Evolutionary conservation across 177 flowering plant genomes (phyloP).

Genomic region (Vitis hybrid): DNA sequence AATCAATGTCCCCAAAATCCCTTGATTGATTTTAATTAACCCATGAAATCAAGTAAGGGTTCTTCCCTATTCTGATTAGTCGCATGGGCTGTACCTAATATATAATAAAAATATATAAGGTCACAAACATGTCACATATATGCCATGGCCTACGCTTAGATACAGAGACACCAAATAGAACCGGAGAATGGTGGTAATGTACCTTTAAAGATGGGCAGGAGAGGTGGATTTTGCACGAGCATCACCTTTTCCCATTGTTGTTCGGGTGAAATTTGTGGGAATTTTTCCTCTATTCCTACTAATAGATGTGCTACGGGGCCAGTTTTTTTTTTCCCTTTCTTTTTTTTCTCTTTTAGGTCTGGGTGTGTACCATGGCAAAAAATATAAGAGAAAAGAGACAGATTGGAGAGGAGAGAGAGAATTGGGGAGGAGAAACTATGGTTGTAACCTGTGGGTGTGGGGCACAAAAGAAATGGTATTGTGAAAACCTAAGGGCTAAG

Average conservation of each 20-base stretch:
- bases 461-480: neutral
- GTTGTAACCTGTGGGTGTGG: neutral
- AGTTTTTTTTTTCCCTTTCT: neutral
- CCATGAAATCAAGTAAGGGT: constrained; percentile 3
- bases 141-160: neutral
- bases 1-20: constrained; percentile 7
- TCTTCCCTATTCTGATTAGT: neutral
- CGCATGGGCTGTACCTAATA: no score
- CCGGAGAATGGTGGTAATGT: constrained; percentile 11
- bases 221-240: constrained; percentile 7
- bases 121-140: constrained; percentile 11
- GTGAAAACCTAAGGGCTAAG: no score
- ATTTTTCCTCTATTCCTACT: neutral
- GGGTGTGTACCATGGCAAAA: no score
- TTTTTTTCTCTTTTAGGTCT: neutral
- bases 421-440: neutral
- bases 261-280: neutral
- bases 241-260: constrained; percentile 13
- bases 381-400: no score
- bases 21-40: constrained; percentile 3
- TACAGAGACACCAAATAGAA: neutral
- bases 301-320: no score
- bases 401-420: neutral
- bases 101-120: neutral
- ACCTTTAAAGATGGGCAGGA: constrained; percentile 14